Evolutionary conservation across 176 grass and related monocot genomes (phyloP).

Genomic region (Raddia distichophylla): DNA sequence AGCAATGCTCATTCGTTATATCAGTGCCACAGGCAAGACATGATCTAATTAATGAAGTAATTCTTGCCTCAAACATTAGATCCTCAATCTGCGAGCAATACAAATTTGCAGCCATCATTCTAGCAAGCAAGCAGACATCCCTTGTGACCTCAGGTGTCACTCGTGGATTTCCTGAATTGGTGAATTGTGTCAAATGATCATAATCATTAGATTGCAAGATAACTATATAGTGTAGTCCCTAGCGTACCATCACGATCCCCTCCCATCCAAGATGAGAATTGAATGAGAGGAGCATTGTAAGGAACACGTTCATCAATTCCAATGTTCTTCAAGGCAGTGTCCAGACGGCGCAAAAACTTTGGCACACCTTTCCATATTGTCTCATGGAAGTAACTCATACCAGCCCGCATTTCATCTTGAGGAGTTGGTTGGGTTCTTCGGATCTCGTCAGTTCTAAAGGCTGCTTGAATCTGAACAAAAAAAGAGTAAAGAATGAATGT

Average conservation of each 20-base stretch:
- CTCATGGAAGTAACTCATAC: constrained; percentile 90
- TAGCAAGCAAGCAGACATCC: constrained; percentile 77
- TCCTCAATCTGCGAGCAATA: constrained; percentile 82
- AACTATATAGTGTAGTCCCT: neutral
- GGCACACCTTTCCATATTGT: constrained; percentile 93
- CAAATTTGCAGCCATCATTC: constrained; percentile 84
- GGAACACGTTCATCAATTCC: constrained; percentile 81
- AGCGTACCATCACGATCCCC: constrained; percentile 75
- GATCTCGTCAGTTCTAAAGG: constrained; percentile 90
- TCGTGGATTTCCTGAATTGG: constrained; percentile 74
- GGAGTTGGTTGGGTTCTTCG: constrained; percentile 78
- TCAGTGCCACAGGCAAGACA: neutral
- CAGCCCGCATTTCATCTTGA: constrained; percentile 84
- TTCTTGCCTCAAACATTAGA: constrained; percentile 81
- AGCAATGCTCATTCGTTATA: neutral
- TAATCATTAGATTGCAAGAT: constrained; percentile 3
- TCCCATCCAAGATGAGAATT: constrained; percentile 93
- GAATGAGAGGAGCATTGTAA: constrained; percentile 84
- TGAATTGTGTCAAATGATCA: neutral
- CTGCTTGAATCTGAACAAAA: constrained; percentile 75
- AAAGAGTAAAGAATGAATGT: neutral
- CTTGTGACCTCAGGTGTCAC: constrained; percentile 88
- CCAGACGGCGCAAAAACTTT: constrained; percentile 72
- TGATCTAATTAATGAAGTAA: neutral
- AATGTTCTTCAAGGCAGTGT: constrained; percentile 85